Conservation (phyloP, 1,139 yeast genomes). For the Hemisphaericaspora lyxosophila region DNA sequence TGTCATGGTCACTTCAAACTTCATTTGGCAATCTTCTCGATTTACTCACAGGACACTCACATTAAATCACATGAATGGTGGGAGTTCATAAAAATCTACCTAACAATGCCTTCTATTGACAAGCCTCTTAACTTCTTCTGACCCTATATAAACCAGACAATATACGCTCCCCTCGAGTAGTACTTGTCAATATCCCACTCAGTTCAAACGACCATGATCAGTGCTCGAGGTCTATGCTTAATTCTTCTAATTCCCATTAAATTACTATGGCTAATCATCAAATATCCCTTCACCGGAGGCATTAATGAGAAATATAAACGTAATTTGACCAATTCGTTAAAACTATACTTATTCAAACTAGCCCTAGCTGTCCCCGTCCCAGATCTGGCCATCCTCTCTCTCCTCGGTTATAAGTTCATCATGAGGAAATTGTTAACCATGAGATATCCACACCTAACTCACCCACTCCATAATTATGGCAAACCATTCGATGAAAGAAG, state of each 20-base stretch:
- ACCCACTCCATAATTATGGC: conserved; percentile 34
- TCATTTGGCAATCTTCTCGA: neutral
- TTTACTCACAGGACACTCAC: no score
- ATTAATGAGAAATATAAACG: conserved; percentile 10
- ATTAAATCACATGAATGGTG: no score
- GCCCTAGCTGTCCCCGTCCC: conserved; percentile 12
- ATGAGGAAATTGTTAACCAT: conserved; percentile 8
- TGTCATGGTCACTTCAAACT: no score
- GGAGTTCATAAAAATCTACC: no score
- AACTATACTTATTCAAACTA: conserved; percentile 9
- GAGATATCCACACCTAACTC: conserved; percentile 10
- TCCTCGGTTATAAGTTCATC: conserved; percentile 7
- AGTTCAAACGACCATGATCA: no score
- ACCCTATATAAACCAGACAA: no score
- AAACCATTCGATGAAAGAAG: conserved; percentile 32
- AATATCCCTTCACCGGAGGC: conserved; percentile 15
- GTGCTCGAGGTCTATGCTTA: conserved; percentile 7
- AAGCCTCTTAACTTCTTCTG: no score
- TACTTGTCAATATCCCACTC: no score
- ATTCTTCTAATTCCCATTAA: conserved; percentile 10
- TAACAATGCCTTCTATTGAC: no score
- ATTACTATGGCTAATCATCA: conserved; percentile 8
- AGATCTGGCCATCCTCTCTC: conserved; percentile 8
- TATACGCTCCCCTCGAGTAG: no score
- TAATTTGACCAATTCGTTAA: conserved; percentile 10